Evolutionary conservation across 2,329 filamentous ascomycete species (phyloP).

Genomic region (Aureobasidium lini): DNA sequence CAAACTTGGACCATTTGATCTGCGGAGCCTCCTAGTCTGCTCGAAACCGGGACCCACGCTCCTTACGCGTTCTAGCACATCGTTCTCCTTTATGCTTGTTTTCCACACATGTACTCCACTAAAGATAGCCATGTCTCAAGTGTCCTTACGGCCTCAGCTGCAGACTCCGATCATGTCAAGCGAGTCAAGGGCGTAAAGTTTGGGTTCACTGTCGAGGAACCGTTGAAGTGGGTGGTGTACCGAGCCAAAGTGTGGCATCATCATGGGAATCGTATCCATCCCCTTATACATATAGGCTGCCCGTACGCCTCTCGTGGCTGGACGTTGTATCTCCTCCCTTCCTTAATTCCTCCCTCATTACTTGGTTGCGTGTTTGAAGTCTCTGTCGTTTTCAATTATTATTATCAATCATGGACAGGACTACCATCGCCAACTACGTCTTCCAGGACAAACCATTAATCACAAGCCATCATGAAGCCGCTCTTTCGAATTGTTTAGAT

Average conservation of each 20-base stretch:
- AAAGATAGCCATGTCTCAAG: conserved; percentile 14
- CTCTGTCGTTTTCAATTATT: not conserved
- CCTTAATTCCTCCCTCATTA: not conserved
- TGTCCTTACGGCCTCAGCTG: conserved; percentile 2
- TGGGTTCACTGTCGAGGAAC: conserved; percentile 6
- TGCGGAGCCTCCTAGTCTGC: not conserved
- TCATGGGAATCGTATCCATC: not conserved
- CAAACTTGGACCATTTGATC: not conserved
- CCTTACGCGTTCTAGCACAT: not conserved
- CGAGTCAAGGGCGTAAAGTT: conserved; percentile 7
- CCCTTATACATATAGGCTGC: conserved; percentile 4
- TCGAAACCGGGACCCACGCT: not conserved
- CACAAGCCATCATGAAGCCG: not conserved
- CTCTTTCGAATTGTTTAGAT: conserved; percentile 1
- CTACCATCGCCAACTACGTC: not conserved
- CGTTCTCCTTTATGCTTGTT: not conserved
- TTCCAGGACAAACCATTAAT: not conserved
- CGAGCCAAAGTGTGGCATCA: conserved; percentile 5
- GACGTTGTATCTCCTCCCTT: not conserved
- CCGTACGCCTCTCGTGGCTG: not conserved
- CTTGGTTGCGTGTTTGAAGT: not conserved
- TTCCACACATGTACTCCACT: conserved; percentile 1
- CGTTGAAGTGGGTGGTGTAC: conserved; percentile 8
- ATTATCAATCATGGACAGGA: conserved; percentile 5
- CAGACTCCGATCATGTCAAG: not conserved